Percentiles rank a stretch among this genome's conserved stretches.
phyloP scores from a whole-genome alignment of 129 eudicot genomes.

The Deinandra increscens region DNA sequence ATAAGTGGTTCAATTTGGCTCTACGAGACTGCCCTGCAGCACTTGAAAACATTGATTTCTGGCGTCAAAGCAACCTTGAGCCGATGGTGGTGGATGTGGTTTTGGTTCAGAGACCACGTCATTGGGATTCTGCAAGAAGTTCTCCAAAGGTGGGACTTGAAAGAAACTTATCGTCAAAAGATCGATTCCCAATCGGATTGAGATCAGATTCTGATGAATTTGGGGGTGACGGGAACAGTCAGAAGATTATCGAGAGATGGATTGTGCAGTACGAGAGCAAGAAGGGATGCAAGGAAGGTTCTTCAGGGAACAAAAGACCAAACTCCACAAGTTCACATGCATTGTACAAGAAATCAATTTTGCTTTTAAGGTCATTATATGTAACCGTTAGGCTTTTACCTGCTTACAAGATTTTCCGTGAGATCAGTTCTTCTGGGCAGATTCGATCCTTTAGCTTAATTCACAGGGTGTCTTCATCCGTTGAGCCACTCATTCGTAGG shows the following conservation, averaged over 20 bases:
- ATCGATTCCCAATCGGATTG: slow-evolving; percentile 39
- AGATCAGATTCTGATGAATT: slow-evolving; percentile 59
- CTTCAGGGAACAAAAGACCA: slow-evolving; percentile 47
- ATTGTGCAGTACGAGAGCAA: slow-evolving; percentile 71
- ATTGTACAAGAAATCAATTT: slow-evolving; percentile 63
- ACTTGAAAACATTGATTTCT: slow-evolving; percentile 71
- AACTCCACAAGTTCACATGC: slow-evolving; percentile 50
- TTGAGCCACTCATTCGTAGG: slow-evolving; percentile 70
- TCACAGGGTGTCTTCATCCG: slow-evolving; percentile 67
- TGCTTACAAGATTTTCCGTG: slow-evolving; percentile 76
- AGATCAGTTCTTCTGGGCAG: slow-evolving; percentile 69
- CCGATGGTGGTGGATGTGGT: slow-evolving; percentile 91
- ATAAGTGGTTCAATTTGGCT: slow-evolving; percentile 79
- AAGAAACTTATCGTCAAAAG: slow-evolving; percentile 44
- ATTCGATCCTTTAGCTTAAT: slow-evolving; percentile 51
- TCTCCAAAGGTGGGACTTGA: slow-evolving; percentile 46
- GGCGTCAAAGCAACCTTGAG: slow-evolving; percentile 82
- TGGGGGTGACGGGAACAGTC: slow-evolving; percentile 40
- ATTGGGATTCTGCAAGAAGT: slow-evolving; percentile 56
- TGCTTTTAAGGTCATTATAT: slow-evolving; percentile 78
- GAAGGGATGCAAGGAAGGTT: slow-evolving; percentile 43
- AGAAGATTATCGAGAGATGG: slow-evolving; percentile 89
- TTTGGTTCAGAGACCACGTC: slow-evolving; percentile 50
- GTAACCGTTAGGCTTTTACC: slow-evolving; percentile 85
- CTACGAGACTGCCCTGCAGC: slow-evolving; percentile 90